phyloP scores from a whole-genome alignment of 768 basidiomycete genomes.

The Pleurotus djamor region DNA sequence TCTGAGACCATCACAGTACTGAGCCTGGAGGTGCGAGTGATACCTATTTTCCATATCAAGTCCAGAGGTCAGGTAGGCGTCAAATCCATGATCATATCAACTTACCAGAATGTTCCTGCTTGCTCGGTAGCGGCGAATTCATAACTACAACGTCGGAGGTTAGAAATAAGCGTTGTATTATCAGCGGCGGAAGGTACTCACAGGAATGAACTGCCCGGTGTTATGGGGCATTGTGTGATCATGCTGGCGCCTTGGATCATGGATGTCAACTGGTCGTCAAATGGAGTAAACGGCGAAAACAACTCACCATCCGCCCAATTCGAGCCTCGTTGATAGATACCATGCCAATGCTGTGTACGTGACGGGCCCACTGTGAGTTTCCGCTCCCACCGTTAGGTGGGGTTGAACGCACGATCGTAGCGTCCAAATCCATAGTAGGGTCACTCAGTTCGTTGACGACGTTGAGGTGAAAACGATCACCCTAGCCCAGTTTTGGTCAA shows the following conservation, averaged over 20 bases:
- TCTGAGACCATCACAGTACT: conserved; percentile 3
- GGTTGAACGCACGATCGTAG: conserved; percentile 25
- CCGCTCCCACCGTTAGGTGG: neutral
- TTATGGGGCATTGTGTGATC: conserved; percentile 48
- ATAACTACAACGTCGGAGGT: neutral
- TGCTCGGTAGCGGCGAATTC: neutral
- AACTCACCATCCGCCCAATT: conserved; percentile 44
- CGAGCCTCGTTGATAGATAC: conserved; percentile 37
- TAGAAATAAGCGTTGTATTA: conserved; percentile 10
- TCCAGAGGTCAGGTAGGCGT: neutral
- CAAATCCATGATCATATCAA: neutral
- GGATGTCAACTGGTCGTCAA: neutral
- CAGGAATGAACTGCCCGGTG: conserved; percentile 35
- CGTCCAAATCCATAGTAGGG: conserved; percentile 22
- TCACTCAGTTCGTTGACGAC: conserved; percentile 45
- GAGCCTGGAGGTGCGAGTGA: neutral
- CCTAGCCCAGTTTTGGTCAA: conserved; percentile 12
- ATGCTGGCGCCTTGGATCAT: neutral
- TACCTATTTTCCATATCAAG: neutral
- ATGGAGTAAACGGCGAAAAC: neutral
- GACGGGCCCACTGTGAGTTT: neutral
- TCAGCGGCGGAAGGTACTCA: conserved; percentile 22
- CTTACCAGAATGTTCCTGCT: conserved; percentile 39
- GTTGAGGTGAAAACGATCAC: conserved; percentile 36
- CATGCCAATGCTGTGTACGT: conserved; percentile 47